Percentiles rank a stretch among this genome's conserved stretches.
Conservation (phyloP, 78 protist genomes). For the Goniomonas avonlea region DNA sequence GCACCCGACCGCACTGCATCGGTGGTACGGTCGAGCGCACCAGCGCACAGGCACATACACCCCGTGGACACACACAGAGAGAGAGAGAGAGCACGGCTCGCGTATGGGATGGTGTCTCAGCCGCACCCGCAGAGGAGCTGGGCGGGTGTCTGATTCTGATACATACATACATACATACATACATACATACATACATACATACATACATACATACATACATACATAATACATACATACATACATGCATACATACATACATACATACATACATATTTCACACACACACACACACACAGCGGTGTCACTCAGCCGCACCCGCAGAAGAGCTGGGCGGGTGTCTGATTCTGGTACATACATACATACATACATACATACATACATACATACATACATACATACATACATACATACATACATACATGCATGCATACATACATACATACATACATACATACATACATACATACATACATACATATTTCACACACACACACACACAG, state of each 20-base stretch:
- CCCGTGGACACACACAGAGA: too few species aligned
- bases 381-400: not conserved
- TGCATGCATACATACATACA: not conserved
- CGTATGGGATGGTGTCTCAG: too few species aligned
- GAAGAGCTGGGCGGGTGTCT: not conserved
- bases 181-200: not conserved
- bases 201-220: not conserved
- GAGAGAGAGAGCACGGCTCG: too few species aligned
- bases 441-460: not conserved
- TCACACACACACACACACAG: too few species aligned
- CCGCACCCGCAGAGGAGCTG: too few species aligned
- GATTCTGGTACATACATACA: not conserved
- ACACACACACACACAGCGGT: too few species aligned
- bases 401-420: not conserved
- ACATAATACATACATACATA: too few species aligned
- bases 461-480: not conserved
- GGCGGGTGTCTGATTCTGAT: not conserved
- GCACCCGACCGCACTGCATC: too few species aligned
- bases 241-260: not conserved
- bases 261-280: too few species aligned
- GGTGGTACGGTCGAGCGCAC: too few species aligned
- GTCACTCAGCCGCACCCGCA: not conserved
- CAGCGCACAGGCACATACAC: too few species aligned
- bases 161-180: not conserved
- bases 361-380: not conserved